Conservation (phyloP, 768 basidiomycete species). For the Tulasnella sp. region DNA sequence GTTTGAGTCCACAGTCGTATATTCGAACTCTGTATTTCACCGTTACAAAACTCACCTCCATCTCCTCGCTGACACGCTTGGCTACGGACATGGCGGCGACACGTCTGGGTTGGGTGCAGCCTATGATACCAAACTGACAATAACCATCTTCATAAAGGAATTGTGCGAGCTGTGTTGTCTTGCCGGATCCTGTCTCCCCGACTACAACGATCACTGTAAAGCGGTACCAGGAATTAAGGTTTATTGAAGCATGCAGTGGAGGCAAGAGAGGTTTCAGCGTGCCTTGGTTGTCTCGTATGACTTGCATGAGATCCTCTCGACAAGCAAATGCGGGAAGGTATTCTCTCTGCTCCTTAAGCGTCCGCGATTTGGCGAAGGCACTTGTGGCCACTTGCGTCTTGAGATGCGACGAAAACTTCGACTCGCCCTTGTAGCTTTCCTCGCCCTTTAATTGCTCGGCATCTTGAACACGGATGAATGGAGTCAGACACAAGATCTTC, state of each 20-base stretch:
- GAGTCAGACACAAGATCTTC: constrained; percentile 34
- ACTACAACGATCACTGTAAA: constrained; percentile 78
- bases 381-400: constrained; percentile 70
- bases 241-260: not conserved
- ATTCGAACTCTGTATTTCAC: not conserved
- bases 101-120: constrained; percentile 96
- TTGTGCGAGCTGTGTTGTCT: constrained; percentile 93
- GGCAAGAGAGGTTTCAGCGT: constrained; percentile 12
- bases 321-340: constrained; percentile 97
- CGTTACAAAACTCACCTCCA: constrained; percentile 56
- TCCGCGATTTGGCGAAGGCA: constrained; percentile 67
- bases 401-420: constrained; percentile 92
- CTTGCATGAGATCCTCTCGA: constrained; percentile 80
- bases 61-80: constrained; percentile 99
- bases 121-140: constrained; percentile 77
- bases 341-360: constrained; percentile 89
- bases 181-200: constrained; percentile 99
- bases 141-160: constrained; percentile 98
- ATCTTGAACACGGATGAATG: constrained; percentile 38
- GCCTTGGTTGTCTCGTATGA: constrained; percentile 94
- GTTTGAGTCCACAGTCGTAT: too few relatives aligned
- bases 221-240: not conserved
- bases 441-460: constrained; percentile 38
- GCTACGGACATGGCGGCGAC: constrained; percentile 99
- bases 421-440: constrained; percentile 75